These are phyloP conservation scores for Penicillium manginii DNA, from an alignment of 495 filamentous ascomycete genomes.

Conservation along the genomic window DNA sequence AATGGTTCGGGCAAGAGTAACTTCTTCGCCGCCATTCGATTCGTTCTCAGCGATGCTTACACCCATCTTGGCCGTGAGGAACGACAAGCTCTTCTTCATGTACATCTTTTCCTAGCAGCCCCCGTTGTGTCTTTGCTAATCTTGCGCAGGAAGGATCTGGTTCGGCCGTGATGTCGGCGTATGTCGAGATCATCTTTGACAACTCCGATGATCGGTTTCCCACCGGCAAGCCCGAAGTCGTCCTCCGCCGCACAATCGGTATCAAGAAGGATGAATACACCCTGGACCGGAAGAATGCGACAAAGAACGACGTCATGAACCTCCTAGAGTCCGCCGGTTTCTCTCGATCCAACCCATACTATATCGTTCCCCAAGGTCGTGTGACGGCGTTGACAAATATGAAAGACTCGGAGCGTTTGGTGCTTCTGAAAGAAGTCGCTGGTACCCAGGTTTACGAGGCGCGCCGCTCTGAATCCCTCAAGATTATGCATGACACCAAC, in stretches of 20 bases:
- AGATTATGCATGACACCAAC: constrained; percentile 96
- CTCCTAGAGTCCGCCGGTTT: constrained; percentile 95
- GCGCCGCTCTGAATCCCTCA: constrained; percentile 82
- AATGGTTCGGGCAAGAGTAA: constrained; percentile 99
- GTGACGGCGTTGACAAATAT: constrained; percentile 97
- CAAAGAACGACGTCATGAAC: constrained; percentile 93
- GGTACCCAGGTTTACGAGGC: constrained; percentile 97
- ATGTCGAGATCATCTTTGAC: constrained; percentile 98
- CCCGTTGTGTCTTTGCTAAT: constrained; percentile 25
- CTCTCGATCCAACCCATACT: constrained; percentile 96
- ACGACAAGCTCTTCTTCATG: constrained; percentile 89
- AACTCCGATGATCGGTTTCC: constrained; percentile 96
- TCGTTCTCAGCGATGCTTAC: constrained; percentile 97
- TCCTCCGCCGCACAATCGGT: constrained; percentile 91
- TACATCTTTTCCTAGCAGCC: constrained; percentile 30
- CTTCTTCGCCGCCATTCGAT: constrained; percentile 99
- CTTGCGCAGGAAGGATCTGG: constrained; percentile 80
- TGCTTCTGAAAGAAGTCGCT: constrained; percentile 93
- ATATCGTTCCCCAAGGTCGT: constrained; percentile 96
- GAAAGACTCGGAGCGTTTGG: constrained; percentile 90
- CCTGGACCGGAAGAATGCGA: constrained; percentile 92
- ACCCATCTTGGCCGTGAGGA: constrained; percentile 95
- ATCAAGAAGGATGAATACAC: constrained; percentile 99
- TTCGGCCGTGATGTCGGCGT: constrained; percentile 97
- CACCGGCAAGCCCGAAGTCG: constrained; percentile 86